Evolutionary conservation across 1,284 basidiomycete species (phyloP).

Genomic region (Cryptococcus floricola): DNA sequence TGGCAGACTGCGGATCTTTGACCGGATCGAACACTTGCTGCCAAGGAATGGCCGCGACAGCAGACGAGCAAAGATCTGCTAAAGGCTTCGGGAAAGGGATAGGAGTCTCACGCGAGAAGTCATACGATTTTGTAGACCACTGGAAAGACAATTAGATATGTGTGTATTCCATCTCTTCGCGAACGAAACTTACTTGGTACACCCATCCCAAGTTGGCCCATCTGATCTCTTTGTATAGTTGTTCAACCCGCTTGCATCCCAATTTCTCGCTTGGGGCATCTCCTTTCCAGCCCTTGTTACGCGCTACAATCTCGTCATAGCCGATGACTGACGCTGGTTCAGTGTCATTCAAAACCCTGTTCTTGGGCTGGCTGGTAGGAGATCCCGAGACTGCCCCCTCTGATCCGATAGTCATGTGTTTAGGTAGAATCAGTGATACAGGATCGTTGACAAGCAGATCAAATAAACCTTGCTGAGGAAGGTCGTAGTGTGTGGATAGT

Average conservation of each 20-base stretch:
- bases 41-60: slow-evolving; percentile 67
- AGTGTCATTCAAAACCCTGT: slow-evolving; percentile 31
- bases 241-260: slow-evolving; percentile 61
- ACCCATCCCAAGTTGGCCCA: slow-evolving; percentile 93
- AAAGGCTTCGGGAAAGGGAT: slow-evolving; percentile 61
- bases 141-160: slow-evolving; percentile 45
- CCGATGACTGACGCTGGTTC: slow-evolving; percentile 35
- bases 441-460: slow-evolving; percentile 49
- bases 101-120: slow-evolving; percentile 61
- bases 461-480: slow-evolving; percentile 58
- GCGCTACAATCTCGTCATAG: slow-evolving; percentile 40
- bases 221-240: slow-evolving; percentile 67
- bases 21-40: slow-evolving; percentile 55
- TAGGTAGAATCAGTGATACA: slow-evolving; percentile 22
- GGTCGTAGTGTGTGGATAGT: slow-evolving; percentile 73
- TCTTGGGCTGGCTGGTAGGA: neutral
- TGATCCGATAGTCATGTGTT: slow-evolving; percentile 9
- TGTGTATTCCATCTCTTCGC: neutral
- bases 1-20: slow-evolving; percentile 31
- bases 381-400: neutral
- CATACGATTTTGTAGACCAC: slow-evolving; percentile 88
- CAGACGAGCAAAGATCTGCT: slow-evolving; percentile 58
- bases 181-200: slow-evolving; percentile 55
- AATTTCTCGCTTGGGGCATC: slow-evolving; percentile 47
- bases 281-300: slow-evolving; percentile 32